These are phyloP conservation scores for Chalaropsis thielavioides DNA, from an alignment of 2,329 filamentous ascomycete genomes.

Conservation along the genomic window DNA sequence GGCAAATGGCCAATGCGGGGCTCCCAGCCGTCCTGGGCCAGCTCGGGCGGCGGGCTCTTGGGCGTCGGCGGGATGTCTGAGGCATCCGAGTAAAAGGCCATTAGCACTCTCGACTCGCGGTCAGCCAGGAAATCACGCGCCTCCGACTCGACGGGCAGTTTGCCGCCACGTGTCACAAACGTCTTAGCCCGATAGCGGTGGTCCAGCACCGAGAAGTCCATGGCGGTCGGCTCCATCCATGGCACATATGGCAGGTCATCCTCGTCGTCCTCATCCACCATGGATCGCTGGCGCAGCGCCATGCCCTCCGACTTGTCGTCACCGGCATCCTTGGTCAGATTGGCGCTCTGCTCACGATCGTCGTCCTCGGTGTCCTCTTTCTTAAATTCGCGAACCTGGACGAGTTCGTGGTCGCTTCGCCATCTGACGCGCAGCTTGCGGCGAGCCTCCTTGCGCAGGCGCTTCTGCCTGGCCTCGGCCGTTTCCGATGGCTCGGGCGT, in stretches of 20 bases:
- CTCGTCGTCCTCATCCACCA: constrained; percentile 44
- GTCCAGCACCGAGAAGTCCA: constrained; percentile 35
- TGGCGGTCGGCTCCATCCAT: constrained; percentile 35
- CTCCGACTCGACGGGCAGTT: constrained; percentile 35
- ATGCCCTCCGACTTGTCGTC: constrained; percentile 62
- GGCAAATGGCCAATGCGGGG: constrained; percentile 28
- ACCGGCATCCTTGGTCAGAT: constrained; percentile 55
- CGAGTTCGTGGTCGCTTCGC: constrained; percentile 52
- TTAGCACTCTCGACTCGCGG: constrained; percentile 44
- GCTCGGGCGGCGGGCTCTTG: constrained; percentile 35
- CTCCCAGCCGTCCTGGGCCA: constrained; percentile 19
- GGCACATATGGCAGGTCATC: constrained; percentile 39
- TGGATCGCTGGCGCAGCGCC: constrained; percentile 44
- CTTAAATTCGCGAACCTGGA: constrained; percentile 53
- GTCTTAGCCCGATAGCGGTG: constrained; percentile 33
- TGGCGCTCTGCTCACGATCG: constrained; percentile 40
- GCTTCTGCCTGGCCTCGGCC: constrained; percentile 49
- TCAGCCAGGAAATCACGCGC: constrained; percentile 42
- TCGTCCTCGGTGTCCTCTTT: constrained; percentile 59
- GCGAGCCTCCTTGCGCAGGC: constrained; percentile 57
- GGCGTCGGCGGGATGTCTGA: constrained; percentile 43
- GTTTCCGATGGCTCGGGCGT: constrained; percentile 46
- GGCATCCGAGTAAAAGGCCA: constrained; percentile 42
- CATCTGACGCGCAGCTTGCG: constrained; percentile 57
- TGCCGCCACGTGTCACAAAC: constrained; percentile 41